Evolutionary conservation across 163 green algal species (phyloP), one percentile per base, ranked within the genome.

Genomic region (Coccomyxa subellipsoidea): DNA sequence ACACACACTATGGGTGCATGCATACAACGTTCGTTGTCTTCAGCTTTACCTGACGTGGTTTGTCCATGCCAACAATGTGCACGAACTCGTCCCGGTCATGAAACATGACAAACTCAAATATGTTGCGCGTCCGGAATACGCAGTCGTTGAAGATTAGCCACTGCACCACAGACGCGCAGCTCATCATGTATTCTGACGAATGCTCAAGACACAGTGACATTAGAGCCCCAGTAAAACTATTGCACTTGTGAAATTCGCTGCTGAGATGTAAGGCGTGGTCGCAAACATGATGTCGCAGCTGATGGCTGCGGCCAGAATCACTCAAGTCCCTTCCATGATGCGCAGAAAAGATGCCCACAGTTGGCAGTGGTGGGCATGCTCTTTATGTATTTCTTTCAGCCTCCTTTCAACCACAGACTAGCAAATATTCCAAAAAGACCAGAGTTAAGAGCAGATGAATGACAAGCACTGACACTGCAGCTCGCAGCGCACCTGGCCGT

Each of bases 21-120:
- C n/a, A n/a, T n/a, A n/a, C n/a, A n/a, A n/a, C n/a, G n/a, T 73
- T 73, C 8, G 4, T n/a, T 32, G 8, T 18, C 66, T 73, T 27
- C 21, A n/a, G 7, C 23, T 18, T 59, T 18, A 59, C 47, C 47
- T 59, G 47, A 59, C 47, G 47, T 59, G 47, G 47, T 18, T 59
- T 59, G 47, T 59, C 47, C 21, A 59, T 27, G 21, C 66, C 66
- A 18, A 73, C 66, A 73, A 73, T 35, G n/a, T 73, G 66, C 66
- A 73, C 66, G n/a, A 73, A 73, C 66, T 73, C 66, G 66, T 73
- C 66, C 27, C 66, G 66, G 66, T 73, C 66, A 36, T 73, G 66
- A 73, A 73, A 73, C 66, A 73, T 73, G 66, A 73, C 8, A 34
- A 35, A 73, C 7, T 73, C 66, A 6, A 35, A 73, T 8, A 73